Conservation (phyloP, 2,329 filamentous ascomycete genomes). For the Gnomoniopsis smithogilvyi region DNA sequence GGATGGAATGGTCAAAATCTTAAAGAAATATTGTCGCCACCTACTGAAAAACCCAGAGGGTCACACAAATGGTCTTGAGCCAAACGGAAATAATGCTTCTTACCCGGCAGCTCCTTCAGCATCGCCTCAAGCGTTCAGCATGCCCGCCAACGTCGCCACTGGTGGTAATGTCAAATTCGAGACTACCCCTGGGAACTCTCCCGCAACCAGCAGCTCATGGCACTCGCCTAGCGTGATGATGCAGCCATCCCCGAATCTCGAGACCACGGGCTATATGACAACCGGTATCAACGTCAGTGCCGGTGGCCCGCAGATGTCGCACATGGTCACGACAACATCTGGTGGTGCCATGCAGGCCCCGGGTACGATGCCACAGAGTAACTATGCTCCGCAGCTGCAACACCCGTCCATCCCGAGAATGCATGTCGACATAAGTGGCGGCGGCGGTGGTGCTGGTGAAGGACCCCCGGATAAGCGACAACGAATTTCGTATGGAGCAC, state of each 20-base stretch:
- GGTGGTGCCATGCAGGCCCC: conserved; percentile 28
- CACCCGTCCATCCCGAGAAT: background rate
- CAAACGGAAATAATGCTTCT: conserved; percentile 24
- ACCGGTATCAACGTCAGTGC: conserved; percentile 42
- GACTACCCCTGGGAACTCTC: conserved; percentile 54
- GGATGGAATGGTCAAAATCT: conserved; percentile 76
- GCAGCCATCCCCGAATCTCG: conserved; percentile 46
- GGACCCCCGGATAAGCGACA: background rate
- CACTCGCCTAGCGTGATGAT: conserved; percentile 49
- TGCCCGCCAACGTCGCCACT: conserved; percentile 29
- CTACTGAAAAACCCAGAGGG: conserved; percentile 63
- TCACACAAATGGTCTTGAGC: conserved; percentile 34
- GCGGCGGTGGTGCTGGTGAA: background rate
- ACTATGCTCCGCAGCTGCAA: background rate
- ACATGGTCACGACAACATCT: conserved; percentile 36
- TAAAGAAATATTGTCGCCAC: conserved; percentile 85
- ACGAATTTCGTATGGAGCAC: background rate
- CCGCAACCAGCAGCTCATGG: conserved; percentile 45
- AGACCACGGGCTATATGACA: conserved; percentile 27
- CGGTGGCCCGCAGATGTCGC: conserved; percentile 29
- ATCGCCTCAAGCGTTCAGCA: conserved; percentile 23
- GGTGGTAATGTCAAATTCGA: conserved; percentile 46
- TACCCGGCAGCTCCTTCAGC: conserved; percentile 15
- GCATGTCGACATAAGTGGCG: background rate
- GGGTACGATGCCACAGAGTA: background rate